Conservation (phyloP, 2,329 filamentous ascomycete species). For the Alternaria sp. region DNA sequence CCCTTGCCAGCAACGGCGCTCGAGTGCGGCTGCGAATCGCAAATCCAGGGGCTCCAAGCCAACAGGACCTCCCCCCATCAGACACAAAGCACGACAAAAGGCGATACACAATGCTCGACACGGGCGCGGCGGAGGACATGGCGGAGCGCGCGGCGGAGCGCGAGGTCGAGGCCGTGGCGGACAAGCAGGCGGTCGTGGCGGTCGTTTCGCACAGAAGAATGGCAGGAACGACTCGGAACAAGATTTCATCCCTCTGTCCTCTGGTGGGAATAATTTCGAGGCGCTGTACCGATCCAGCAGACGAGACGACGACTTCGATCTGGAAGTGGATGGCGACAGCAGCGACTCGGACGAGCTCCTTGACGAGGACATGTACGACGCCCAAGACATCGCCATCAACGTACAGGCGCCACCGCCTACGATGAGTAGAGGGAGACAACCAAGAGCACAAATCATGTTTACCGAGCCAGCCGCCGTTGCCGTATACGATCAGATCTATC, state of each 20-base stretch:
- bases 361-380: constrained; percentile 26
- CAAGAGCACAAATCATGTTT: constrained; percentile 31
- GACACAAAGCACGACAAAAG: constrained; percentile 32
- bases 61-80: constrained; percentile 24
- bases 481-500: constrained; percentile 25
- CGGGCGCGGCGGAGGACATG: constrained; percentile 11
- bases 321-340: constrained; percentile 22
- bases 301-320: constrained; percentile 19
- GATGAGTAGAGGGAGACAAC: constrained; percentile 1
- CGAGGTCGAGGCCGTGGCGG: constrained; percentile 9
- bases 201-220: constrained; percentile 15
- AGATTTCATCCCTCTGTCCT: constrained; percentile 24
- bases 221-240: constrained; percentile 11
- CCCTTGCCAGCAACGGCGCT: constrained; percentile 38
- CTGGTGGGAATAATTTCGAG: constrained; percentile 28
- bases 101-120: constrained; percentile 29
- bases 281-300: constrained; percentile 25
- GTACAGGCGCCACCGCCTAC: constrained; percentile 22
- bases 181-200: constrained; percentile 12
- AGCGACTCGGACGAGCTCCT: constrained; percentile 8
- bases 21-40: constrained; percentile 32
- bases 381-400: constrained; percentile 36
- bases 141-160: not conserved
- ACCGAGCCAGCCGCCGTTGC: constrained; percentile 26
- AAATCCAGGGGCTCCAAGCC: constrained; percentile 23